These are phyloP conservation scores for Podaxis sp. DNA, from an alignment of 768 basidiomycete genomes.

Conservation along the genomic window DNA sequence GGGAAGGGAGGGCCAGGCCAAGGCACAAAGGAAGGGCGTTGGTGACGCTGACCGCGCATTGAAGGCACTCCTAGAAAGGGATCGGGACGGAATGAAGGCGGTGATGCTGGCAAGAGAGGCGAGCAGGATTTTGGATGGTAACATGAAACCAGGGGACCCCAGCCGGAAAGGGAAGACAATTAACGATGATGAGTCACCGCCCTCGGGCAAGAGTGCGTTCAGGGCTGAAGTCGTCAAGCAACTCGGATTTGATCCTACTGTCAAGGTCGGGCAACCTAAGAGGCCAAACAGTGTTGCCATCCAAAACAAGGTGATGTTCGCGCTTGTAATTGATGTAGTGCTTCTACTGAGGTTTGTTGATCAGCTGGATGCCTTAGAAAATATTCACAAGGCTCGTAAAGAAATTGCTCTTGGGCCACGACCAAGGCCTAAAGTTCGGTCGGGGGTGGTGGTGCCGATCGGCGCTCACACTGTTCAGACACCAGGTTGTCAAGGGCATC, in stretches of 20 bases:
- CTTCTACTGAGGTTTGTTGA: not conserved
- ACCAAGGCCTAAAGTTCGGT: constrained; percentile 61
- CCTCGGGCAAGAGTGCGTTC: constrained; percentile 33
- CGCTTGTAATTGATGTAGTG: not conserved
- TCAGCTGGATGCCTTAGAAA: constrained; percentile 55
- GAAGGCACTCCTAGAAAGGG: constrained; percentile 54
- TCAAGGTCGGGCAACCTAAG: constrained; percentile 45
- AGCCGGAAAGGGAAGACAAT: constrained; percentile 1
- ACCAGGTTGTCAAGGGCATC: not conserved
- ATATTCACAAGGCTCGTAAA: constrained; percentile 44
- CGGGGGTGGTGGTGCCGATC: constrained; percentile 44
- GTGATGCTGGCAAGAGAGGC: constrained; percentile 58
- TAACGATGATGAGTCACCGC: not conserved
- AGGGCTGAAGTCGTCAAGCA: constrained; percentile 63
- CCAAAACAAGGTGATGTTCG: constrained; percentile 52
- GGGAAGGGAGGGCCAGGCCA: constrained; percentile 78
- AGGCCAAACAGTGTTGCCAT: constrained; percentile 30
- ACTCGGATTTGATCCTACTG: constrained; percentile 77
- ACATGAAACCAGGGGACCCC: constrained; percentile 15
- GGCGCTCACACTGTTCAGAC: constrained; percentile 13
- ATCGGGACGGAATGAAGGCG: constrained; percentile 63
- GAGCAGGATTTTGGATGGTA: constrained; percentile 16
- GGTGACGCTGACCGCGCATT: constrained; percentile 60
- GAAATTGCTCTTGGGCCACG: constrained; percentile 56
- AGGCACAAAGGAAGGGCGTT: constrained; percentile 58